Conservation (phyloP, 306 rosid genomes). For the Vicia sativa region DNA sequence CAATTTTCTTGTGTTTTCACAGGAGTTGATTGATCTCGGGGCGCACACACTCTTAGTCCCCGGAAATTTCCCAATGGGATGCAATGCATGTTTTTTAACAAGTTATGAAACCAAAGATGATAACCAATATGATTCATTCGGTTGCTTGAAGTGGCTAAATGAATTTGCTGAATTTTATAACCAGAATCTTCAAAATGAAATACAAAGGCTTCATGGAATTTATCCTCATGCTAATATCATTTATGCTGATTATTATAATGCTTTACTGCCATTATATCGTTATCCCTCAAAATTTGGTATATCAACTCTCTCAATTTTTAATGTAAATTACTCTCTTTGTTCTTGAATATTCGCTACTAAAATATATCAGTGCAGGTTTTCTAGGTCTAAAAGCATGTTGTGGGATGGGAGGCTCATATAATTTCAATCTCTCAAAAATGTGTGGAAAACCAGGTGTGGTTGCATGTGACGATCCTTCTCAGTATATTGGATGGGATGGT, state of each 20-base stretch:
- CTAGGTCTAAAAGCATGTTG: conserved; percentile 38
- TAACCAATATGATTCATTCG: conserved; percentile 43
- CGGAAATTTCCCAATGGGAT: conserved; percentile 53
- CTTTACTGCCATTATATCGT: conserved; percentile 38
- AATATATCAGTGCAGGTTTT: conserved; percentile 1
- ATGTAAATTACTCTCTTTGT: background rate
- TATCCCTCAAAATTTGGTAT: conserved; percentile 44
- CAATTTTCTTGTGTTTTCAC: background rate
- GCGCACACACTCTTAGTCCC: conserved; percentile 55
- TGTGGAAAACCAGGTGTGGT: conserved; percentile 30
- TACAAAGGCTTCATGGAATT: conserved; percentile 32
- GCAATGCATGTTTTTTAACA: conserved; percentile 40
- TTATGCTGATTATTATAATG: conserved; percentile 55
- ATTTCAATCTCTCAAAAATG: background rate
- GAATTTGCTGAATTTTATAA: conserved; percentile 49
- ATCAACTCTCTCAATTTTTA: background rate
- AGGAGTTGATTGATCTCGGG: conserved; percentile 55
- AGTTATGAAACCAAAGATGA: conserved; percentile 21
- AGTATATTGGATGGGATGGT: conserved; percentile 55
- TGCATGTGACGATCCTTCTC: conserved; percentile 52
- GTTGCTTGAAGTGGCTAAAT: conserved; percentile 54
- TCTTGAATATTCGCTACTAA: no score
- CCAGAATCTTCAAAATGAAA: conserved; percentile 39
- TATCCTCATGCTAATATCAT: conserved; percentile 44
- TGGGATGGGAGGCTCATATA: conserved; percentile 40